A percentile compares a stretch with the other conserved stretches of the same genome.
Conservation (phyloP, 176 grass and related monocot genomes). For the Musa troglodytarum region DNA sequence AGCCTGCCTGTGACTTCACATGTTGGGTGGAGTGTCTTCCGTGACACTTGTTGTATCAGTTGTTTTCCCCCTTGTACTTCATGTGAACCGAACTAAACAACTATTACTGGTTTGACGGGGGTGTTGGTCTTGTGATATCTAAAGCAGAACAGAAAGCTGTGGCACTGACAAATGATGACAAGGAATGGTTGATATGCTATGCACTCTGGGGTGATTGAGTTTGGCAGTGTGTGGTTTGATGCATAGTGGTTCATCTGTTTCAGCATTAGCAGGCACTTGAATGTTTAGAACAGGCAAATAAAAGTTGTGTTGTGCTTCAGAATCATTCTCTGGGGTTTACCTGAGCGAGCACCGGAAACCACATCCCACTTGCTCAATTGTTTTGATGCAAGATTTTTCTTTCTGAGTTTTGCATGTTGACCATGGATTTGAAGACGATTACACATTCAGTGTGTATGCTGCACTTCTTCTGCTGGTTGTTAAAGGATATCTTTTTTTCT, state of each 20-base stretch:
- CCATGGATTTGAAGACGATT: neutral
- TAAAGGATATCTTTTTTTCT: neutral
- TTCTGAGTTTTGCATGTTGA: neutral
- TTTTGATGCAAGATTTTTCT: neutral
- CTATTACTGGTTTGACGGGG: conserved; percentile 12
- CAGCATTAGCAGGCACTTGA: no score
- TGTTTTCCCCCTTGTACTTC: conserved; percentile 41
- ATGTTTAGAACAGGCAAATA: no score
- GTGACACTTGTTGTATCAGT: conserved; percentile 46
- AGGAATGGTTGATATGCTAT: neutral
- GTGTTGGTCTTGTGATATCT: neutral
- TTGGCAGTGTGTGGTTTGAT: neutral
- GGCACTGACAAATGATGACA: neutral
- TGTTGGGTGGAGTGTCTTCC: conserved; percentile 30
- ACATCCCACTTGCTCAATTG: no score
- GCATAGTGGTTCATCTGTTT: no score
- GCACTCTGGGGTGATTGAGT: neutral
- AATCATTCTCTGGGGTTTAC: neutral
- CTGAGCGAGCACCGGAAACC: neutral
- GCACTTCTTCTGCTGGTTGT: neutral
- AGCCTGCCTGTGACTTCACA: conserved; percentile 37
- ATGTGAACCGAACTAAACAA: conserved; percentile 77
- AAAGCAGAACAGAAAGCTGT: neutral
- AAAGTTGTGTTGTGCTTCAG: neutral
- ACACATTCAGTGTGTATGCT: neutral